Evolutionary conservation across 106 monocot species (phyloP).

Genomic region (Dendrobium chrysotoxum): DNA sequence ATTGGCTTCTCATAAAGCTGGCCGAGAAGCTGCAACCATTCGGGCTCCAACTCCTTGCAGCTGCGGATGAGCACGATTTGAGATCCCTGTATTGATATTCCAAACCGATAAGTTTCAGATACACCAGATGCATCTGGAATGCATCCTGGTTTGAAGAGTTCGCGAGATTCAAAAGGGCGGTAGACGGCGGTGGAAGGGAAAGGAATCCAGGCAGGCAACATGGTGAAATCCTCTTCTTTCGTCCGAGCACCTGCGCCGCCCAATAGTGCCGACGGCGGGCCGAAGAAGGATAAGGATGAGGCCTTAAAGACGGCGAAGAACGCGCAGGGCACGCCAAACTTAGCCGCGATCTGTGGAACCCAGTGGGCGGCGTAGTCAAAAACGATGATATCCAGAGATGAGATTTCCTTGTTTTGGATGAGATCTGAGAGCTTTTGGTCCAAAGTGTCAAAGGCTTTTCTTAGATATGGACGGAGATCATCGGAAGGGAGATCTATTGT

Average conservation of each 20-base stretch:
- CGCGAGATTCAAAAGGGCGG: background rate
- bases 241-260: background rate
- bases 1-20: background rate
- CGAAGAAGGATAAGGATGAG: slow-evolving; percentile 10
- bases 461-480: slow-evolving; percentile 35
- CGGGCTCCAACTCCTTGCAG: slow-evolving; percentile 6
- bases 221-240: slow-evolving; percentile 1
- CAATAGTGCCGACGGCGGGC: slow-evolving; percentile 1
- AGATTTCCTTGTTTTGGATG: slow-evolving; percentile 1
- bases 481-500: slow-evolving; percentile 46
- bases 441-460: slow-evolving; percentile 40
- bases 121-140: background rate
- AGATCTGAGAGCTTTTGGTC: slow-evolving; percentile 24
- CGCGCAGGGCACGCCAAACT: slow-evolving; percentile 16
- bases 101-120: background rate
- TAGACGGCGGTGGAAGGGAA: slow-evolving; percentile 1
- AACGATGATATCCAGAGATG: slow-evolving; percentile 29
- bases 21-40: slow-evolving; percentile 8
- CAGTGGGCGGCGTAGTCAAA: slow-evolving; percentile 42
- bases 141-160: background rate
- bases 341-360: slow-evolving; percentile 15
- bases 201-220: slow-evolving; percentile 8
- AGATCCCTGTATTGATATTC: background rate
- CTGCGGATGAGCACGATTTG: background rate
- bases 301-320: slow-evolving; percentile 20